Evolutionary conservation across 78 protist genomes (phyloP), one percentile per base, ranked within the genome.

Genomic region (Chrysochromulina parva): DNA sequence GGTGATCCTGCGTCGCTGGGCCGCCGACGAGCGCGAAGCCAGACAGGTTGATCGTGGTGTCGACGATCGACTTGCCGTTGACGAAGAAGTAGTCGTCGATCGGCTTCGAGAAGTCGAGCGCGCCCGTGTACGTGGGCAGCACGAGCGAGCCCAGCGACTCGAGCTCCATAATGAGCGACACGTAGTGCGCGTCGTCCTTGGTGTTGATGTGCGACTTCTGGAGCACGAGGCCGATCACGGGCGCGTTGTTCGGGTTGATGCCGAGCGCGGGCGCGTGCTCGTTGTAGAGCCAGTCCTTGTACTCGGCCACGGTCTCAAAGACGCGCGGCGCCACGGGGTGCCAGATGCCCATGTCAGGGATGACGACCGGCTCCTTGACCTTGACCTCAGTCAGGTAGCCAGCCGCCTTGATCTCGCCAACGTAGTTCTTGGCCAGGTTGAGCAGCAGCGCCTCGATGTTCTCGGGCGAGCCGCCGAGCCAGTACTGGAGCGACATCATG

Each of bases 21-120:
- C 93, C 93, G 22, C 93, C 91, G 69, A 91, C 93, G 54, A 91
- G 85, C 50, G 93, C 93, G 85, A 91, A 91, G 74, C 93, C 93
- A 53, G 91, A 85, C 62, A 91, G 93, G 90, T 84, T 85, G 93
- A 91, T 85, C 66, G 67, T 76, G 11, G 65, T 2, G 71, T 91
- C 93, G 38, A 73, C 85, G 52, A 73, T 6, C 19, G 58, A 0
- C 54, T 53, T 54, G 80, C 91, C 91, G 22, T 5, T 22, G 57
- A 0, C 1, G 93, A n/a, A 91, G 89, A 52, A 91, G 82, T 24
- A 65, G 24, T 52, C 57, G 47, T 85, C 86, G 59, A 91, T 19
- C 28, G 57, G 66, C 65, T 17, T 9, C 26, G 90, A 85, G 90
- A 91, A 91, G 84, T 91, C 93, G 76, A 91, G 90, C 60, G 88